A percentile compares a stretch with the other conserved stretches of the same genome.
These are phyloP conservation scores for Plasmodium adleri DNA, from an alignment of 169 alveolate genomes.

Conservation along the genomic window DNA sequence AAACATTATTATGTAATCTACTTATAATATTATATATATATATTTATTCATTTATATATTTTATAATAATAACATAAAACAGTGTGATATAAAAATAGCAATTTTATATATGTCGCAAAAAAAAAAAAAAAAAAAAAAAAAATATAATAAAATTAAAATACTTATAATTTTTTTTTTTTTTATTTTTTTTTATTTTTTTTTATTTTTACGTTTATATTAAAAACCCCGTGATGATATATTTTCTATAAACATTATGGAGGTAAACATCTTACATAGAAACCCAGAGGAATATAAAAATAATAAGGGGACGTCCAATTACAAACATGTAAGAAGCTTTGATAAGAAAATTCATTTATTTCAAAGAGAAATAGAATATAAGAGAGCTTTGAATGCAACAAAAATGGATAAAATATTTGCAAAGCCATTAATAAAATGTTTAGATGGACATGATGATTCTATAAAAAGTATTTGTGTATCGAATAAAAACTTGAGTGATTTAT, in stretches of 20 bases:
- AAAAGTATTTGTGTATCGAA: constrained; percentile 81
- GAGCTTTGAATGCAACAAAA: constrained; percentile 98
- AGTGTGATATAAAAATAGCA: too few relatives aligned
- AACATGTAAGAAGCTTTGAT: constrained; percentile 72
- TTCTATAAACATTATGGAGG: constrained; percentile 69
- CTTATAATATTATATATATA: too few relatives aligned
- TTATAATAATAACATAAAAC: too few relatives aligned
- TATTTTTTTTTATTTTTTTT: too few relatives aligned
- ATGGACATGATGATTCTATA: constrained; percentile 98
- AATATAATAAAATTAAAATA: too few relatives aligned
- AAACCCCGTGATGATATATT: too few relatives aligned
- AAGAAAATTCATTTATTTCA: constrained; percentile 58
- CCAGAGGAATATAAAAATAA: constrained; percentile 77
- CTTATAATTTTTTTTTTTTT: too few relatives aligned
- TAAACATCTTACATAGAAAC: constrained; percentile 82
- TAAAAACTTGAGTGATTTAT: constrained; percentile 83
- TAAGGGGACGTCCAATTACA: constrained; percentile 61
- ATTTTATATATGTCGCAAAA: too few relatives aligned
- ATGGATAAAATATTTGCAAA: constrained; percentile 97
- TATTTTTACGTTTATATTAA: too few relatives aligned
- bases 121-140: too few relatives aligned
- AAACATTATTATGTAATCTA: too few relatives aligned
- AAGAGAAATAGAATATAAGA: constrained; percentile 93
- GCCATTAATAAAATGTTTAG: constrained; percentile 95
- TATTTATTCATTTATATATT: too few relatives aligned